Evolutionary conservation across 306 rosid species (phyloP).

Genomic region (Begonia loranthoides): DNA sequence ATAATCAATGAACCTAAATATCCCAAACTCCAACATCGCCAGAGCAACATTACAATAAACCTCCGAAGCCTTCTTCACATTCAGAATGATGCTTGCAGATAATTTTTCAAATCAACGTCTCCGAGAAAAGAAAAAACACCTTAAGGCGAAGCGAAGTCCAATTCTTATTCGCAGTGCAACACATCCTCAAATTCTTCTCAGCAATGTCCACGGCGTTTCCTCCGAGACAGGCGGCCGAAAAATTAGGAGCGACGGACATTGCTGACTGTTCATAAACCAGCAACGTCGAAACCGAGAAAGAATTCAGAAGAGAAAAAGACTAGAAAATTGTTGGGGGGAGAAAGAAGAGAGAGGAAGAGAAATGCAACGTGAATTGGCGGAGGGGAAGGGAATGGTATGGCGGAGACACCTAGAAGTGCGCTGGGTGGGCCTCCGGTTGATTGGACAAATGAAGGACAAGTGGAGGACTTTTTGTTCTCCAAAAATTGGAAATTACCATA

Average conservation of each 20-base stretch:
- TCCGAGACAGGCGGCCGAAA: constrained; percentile 20
- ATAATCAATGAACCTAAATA: background rate
- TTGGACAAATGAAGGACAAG: background rate
- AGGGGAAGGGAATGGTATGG: constrained; percentile 1
- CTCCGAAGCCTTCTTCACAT: background rate
- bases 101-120: no score
- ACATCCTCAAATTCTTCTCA: constrained; percentile 5
- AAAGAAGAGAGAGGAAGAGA: no score
- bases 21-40: background rate
- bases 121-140: constrained; percentile 17
- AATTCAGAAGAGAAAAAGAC: background rate
- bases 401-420: constrained; percentile 25
- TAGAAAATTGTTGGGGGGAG: background rate
- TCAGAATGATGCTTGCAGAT: background rate
- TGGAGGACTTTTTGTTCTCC: background rate
- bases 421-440: constrained; percentile 6
- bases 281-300: constrained; percentile 2
- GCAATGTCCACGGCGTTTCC: constrained; percentile 16
- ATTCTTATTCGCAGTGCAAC: constrained; percentile 9
- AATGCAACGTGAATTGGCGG: background rate
- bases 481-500: no score
- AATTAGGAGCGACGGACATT: constrained; percentile 50
- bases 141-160: constrained; percentile 19
- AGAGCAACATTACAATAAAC: background rate
- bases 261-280: background rate